Percentiles rank a stretch among this genome's conserved stretches.
These are phyloP conservation scores for Eucalyptus cloeziana DNA, from an alignment of 345 rosid species.

Conservation along the genomic window DNA sequence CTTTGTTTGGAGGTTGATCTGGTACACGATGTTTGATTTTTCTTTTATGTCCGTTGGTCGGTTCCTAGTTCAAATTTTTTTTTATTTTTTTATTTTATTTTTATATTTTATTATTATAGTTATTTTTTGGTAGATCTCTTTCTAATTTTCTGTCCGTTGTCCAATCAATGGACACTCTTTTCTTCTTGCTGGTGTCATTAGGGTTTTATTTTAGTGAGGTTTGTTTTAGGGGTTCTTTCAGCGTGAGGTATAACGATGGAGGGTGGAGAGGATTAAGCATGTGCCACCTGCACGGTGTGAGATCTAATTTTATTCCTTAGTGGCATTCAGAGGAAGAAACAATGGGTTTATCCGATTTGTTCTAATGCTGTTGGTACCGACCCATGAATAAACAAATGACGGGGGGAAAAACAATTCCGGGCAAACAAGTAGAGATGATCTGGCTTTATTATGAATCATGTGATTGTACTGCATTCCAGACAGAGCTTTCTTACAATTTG, in stretches of 20 bases:
- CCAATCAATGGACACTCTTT: background rate
- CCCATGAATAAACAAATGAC: background rate
- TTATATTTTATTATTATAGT: too few species aligned
- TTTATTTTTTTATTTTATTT: background rate
- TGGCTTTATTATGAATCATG: background rate
- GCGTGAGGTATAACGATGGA: slow-evolving; percentile 5
- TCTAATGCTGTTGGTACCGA: background rate
- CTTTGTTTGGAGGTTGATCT: background rate
- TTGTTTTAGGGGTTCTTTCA: slow-evolving; percentile 28
- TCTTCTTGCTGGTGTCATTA: background rate
- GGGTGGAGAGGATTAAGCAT: background rate
- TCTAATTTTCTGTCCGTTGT: background rate
- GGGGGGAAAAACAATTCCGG: background rate
- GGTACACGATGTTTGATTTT: background rate
- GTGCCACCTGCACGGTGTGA: slow-evolving; percentile 11
- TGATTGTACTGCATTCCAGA: background rate
- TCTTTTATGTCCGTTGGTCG: background rate
- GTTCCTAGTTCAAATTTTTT: background rate
- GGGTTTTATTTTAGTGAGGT: background rate
- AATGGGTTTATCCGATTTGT: background rate
- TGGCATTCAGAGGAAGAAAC: background rate
- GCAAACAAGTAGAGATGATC: background rate
- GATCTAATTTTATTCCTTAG: background rate
- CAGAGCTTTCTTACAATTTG: background rate
- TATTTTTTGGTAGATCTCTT: background rate